phyloP scores from a whole-genome alignment of 148 eudicot species.

The Fagopyrum tataricum region DNA sequence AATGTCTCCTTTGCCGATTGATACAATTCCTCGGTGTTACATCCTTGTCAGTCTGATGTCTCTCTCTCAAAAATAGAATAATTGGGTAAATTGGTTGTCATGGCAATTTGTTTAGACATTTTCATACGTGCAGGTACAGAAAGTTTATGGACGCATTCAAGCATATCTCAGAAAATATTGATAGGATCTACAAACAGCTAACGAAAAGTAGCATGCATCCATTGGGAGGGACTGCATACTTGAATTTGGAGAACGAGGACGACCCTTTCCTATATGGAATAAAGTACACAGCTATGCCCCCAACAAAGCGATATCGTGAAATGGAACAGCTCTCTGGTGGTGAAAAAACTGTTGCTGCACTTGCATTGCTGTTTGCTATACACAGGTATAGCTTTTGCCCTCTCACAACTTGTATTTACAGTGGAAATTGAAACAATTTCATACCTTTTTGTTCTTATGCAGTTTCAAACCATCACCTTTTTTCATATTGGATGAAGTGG shows the following conservation, averaged over 20 bases:
- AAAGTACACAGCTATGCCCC: slow-evolving; percentile 94
- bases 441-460: slow-evolving; percentile 8
- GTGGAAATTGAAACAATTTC: neutral
- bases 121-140: slow-evolving; percentile 45
- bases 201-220: slow-evolving; percentile 83
- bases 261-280: slow-evolving; percentile 91
- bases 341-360: slow-evolving; percentile 98
- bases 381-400: slow-evolving; percentile 65
- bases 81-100: neutral
- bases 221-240: slow-evolving; percentile 92
- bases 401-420: neutral
- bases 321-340: slow-evolving; percentile 99
- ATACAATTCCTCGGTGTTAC: neutral
- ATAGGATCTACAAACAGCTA: slow-evolving; percentile 92
- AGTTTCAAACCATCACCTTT: slow-evolving; percentile 95
- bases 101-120: neutral
- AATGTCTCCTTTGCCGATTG: neutral
- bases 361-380: slow-evolving; percentile 87
- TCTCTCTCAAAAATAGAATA: neutral
- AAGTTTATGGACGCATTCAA: slow-evolving; percentile 85
- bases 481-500: slow-evolving; percentile 97
- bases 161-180: slow-evolving; percentile 75
- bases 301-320: slow-evolving; percentile 93
- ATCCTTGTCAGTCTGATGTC: neutral
- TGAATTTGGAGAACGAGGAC: slow-evolving; percentile 86